phyloP scores from a whole-genome alignment of 495 filamentous ascomycete genomes.

The Penicillium cosmopolitanum region DNA sequence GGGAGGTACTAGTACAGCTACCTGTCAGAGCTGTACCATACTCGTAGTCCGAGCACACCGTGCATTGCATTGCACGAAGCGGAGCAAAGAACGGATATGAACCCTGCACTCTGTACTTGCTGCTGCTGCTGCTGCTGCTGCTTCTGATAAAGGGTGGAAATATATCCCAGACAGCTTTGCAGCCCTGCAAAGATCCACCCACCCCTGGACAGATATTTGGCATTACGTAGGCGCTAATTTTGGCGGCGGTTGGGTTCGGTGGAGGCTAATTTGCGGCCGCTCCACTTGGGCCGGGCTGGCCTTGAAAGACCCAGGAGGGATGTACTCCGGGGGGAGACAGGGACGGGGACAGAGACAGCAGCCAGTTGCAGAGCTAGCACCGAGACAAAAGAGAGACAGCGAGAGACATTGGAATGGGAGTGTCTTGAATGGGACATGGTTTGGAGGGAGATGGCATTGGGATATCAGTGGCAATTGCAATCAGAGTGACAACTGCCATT shows the following conservation, averaged over 20 bases:
- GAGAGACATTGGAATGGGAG: background rate
- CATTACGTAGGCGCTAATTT: background rate
- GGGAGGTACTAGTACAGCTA: background rate
- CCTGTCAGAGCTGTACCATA: background rate
- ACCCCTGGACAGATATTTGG: slow-evolving; percentile 1
- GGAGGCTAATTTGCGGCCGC: slow-evolving; percentile 12
- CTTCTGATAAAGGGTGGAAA: background rate
- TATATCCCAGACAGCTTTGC: slow-evolving; percentile 4
- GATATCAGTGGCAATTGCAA: too few relatives aligned
- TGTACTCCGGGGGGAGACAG: slow-evolving; percentile 5
- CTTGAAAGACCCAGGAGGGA: slow-evolving; percentile 4
- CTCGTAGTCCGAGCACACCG: slow-evolving; percentile 2
- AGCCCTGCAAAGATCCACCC: background rate
- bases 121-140: background rate
- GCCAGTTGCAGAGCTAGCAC: background rate
- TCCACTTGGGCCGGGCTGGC: slow-evolving; percentile 5
- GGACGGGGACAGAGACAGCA: background rate
- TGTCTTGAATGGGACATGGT: too few relatives aligned
- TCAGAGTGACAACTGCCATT: too few relatives aligned
- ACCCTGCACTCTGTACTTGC: background rate
- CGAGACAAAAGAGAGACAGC: slow-evolving; percentile 2
- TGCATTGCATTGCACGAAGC: background rate
- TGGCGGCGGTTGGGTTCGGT: slow-evolving; percentile 8
- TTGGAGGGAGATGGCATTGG: too few relatives aligned
- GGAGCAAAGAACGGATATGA: too few relatives aligned